These are phyloP conservation scores for Coemansia sp. DNA, from an alignment of 192 early-diverging fungal genomes.

Conservation along the genomic window DNA sequence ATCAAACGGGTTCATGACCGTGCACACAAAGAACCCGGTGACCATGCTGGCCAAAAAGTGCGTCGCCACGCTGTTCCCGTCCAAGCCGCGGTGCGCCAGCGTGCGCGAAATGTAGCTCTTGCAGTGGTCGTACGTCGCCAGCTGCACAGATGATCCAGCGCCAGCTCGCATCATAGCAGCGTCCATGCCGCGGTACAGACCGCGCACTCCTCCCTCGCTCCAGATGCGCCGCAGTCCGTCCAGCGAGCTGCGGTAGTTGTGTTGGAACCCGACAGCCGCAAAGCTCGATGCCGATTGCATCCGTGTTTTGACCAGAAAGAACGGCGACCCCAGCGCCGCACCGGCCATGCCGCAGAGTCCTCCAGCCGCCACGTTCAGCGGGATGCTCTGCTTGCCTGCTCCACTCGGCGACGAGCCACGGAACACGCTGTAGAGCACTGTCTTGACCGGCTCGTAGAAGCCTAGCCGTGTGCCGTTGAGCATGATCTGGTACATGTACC, in stretches of 20 bases:
- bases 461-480: slow-evolving; percentile 93
- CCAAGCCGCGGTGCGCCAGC: slow-evolving; percentile 54
- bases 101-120: slow-evolving; percentile 59
- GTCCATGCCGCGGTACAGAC: slow-evolving; percentile 82
- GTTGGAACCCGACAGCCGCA: slow-evolving; percentile 79
- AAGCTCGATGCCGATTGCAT: slow-evolving; percentile 71
- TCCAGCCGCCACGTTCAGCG: slow-evolving; percentile 69
- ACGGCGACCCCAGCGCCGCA: slow-evolving; percentile 76
- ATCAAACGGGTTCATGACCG: slow-evolving; percentile 97
- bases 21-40: slow-evolving; percentile 80
- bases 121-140: slow-evolving; percentile 83
- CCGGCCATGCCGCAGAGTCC: slow-evolving; percentile 76
- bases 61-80: slow-evolving; percentile 58
- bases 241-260: slow-evolving; percentile 70
- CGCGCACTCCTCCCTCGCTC: slow-evolving; percentile 66
- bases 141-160: slow-evolving; percentile 83
- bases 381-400: slow-evolving; percentile 29
- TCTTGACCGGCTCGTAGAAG: slow-evolving; percentile 82
- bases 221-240: slow-evolving; percentile 67
- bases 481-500: slow-evolving; percentile 88
- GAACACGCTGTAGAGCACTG: slow-evolving; percentile 48
- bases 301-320: slow-evolving; percentile 90
- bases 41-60: slow-evolving; percentile 76
- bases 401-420: slow-evolving; percentile 32
- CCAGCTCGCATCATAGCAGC: slow-evolving; percentile 88